A percentile compares a stretch with the other conserved stretches of the same genome.
Evolutionary conservation across 1,284 basidiomycete genomes (phyloP).

Genomic region (Apiotrichum mycotoxinovorans): DNA sequence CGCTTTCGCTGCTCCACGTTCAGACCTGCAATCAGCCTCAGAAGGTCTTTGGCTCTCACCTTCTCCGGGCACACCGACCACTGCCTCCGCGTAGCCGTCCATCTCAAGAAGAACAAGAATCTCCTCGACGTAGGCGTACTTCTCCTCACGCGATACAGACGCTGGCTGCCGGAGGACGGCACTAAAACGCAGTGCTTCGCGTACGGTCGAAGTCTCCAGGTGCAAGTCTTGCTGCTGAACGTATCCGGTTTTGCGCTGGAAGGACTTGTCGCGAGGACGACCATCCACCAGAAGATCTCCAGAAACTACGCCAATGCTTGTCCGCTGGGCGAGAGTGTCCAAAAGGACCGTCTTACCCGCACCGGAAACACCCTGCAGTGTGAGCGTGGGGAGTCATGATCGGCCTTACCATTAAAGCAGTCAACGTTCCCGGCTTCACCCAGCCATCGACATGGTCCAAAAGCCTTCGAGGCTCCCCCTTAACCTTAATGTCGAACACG

Average conservation of each 20-base stretch:
- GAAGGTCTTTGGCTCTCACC: no score
- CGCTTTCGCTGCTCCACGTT: constrained; percentile 46
- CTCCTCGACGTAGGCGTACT: constrained; percentile 53
- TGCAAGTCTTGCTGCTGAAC: constrained; percentile 79
- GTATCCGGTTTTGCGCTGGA: constrained; percentile 61
- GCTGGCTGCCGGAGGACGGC: constrained; percentile 75
- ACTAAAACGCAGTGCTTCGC: constrained; percentile 78
- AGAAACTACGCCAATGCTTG: constrained; percentile 66
- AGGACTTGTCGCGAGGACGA: constrained; percentile 64
- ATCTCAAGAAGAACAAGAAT: constrained; percentile 27
- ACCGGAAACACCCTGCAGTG: constrained; percentile 65
- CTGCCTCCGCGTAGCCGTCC: constrained; percentile 25
- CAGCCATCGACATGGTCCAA: constrained; percentile 78
- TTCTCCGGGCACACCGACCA: constrained; percentile 49
- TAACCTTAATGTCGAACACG: constrained; percentile 61
- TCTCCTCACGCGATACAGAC: constrained; percentile 54
- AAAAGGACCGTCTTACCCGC: constrained; percentile 72
- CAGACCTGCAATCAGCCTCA: no score
- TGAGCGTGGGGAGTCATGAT: no score
- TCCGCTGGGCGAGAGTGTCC: constrained; percentile 76
- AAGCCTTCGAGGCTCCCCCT: constrained; percentile 60
- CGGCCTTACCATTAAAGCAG: no score
- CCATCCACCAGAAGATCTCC: constrained; percentile 79
- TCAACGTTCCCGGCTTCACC: constrained; percentile 75
- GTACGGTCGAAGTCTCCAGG: constrained; percentile 65